A percentile compares a stretch with the other conserved stretches of the same genome.
Conservation (phyloP, 2,329 filamentous ascomycete genomes). For the Penicillium sp. region DNA sequence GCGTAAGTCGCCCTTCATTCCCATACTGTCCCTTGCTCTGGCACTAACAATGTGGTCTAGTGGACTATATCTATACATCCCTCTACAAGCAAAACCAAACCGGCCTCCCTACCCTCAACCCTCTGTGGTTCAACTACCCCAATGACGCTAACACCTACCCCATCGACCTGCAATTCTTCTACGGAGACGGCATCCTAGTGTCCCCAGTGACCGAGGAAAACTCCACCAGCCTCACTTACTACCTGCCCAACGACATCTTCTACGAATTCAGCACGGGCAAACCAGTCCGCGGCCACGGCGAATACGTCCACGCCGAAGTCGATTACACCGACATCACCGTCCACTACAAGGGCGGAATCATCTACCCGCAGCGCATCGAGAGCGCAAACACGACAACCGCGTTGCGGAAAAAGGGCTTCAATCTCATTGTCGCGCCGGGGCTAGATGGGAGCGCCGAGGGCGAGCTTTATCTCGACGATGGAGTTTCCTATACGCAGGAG, state of each 20-base stretch:
- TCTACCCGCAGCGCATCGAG: conserved; percentile 2
- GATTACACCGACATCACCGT: conserved; percentile 3
- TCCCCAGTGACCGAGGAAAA: conserved; percentile 6
- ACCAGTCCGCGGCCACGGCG: conserved; percentile 7
- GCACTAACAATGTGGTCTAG: background rate
- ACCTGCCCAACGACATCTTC: conserved; percentile 15
- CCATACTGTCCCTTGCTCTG: background rate
- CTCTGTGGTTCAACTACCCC: conserved; percentile 7
- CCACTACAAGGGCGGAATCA: conserved; percentile 3
- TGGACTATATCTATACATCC: conserved; percentile 5
- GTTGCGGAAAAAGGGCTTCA: background rate
- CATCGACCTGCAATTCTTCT: conserved; percentile 6
- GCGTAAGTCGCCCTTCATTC: background rate
- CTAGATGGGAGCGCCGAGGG: background rate
- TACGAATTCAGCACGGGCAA: conserved; percentile 10
- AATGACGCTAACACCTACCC: background rate
- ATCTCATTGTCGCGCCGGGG: conserved; percentile 2
- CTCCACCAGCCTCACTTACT: conserved; percentile 8
- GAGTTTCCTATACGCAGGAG: background rate
- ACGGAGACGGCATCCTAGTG: conserved; percentile 4
- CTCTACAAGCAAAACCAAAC: conserved; percentile 8
- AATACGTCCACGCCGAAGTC: conserved; percentile 3
- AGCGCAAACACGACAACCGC: conserved; percentile 3
- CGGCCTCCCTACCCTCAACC: background rate
- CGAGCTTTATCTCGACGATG: conserved; percentile 1